Conservation (phyloP, 1,284 basidiomycete genomes). For the Mycena sp. region DNA sequence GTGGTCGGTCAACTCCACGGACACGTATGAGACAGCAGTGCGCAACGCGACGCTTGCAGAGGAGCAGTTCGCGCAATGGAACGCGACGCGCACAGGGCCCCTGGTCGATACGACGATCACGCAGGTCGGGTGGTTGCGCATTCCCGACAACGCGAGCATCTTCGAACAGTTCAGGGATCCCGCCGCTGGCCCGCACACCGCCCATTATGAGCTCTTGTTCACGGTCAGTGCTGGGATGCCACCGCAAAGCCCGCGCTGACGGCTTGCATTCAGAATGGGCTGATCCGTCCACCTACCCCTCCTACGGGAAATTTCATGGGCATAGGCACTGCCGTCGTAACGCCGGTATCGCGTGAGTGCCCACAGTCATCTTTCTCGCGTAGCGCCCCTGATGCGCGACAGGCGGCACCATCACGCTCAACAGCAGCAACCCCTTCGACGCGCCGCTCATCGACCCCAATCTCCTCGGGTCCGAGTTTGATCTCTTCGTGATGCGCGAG, state of each 20-base stretch:
- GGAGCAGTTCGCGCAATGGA: constrained; percentile 15
- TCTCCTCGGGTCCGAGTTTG: constrained; percentile 28
- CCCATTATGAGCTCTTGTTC: too few relatives aligned
- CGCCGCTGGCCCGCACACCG: constrained; percentile 4
- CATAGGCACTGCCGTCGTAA: constrained; percentile 6
- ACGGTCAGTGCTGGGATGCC: too few relatives aligned
- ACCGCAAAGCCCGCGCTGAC: too few relatives aligned
- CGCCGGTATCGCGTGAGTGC: constrained; percentile 19
- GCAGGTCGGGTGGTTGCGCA: constrained; percentile 12
- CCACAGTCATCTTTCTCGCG: background rate
- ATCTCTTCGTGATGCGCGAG: constrained; percentile 27
- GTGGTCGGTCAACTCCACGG: constrained; percentile 27
- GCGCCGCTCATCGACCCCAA: constrained; percentile 35
- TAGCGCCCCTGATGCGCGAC: background rate
- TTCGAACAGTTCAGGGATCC: background rate
- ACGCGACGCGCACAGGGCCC: constrained; percentile 10
- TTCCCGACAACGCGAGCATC: constrained; percentile 7
- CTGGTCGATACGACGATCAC: constrained; percentile 3
- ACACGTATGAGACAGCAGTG: constrained; percentile 32
- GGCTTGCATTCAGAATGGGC: background rate
- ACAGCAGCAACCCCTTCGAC: constrained; percentile 30
- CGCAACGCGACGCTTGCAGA: constrained; percentile 32
- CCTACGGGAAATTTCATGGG: constrained; percentile 3
- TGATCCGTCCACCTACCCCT: background rate
- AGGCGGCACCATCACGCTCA: constrained; percentile 33